A percentile compares a stretch with the other conserved stretches of the same genome.
Conservation (phyloP, 2,329 filamentous ascomycete species). For the Raffaelea albimanens region DNA sequence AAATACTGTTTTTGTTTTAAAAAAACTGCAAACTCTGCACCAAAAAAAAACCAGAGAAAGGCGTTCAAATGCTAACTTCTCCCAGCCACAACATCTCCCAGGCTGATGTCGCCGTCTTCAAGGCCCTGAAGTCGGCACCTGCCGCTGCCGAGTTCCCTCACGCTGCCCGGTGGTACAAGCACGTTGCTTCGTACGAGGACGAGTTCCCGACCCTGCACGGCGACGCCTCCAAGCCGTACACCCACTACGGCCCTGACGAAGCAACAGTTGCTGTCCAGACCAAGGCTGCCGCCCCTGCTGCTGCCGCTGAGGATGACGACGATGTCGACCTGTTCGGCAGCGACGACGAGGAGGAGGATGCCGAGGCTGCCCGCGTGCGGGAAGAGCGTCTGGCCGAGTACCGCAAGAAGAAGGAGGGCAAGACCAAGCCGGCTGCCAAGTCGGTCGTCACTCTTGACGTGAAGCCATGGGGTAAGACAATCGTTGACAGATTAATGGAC, state of each 20-base stretch:
- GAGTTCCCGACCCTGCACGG: constrained; percentile 88
- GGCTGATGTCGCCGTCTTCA: constrained; percentile 93
- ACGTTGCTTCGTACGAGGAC: constrained; percentile 85
- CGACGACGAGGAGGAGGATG: constrained; percentile 90
- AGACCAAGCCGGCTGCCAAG: constrained; percentile 88
- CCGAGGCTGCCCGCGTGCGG: constrained; percentile 72
- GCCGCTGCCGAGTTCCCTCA: constrained; percentile 82
- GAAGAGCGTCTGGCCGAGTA: constrained; percentile 90
- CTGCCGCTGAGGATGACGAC: constrained; percentile 62
- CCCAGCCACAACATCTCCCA: constrained; percentile 61
- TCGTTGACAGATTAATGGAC: background rate
- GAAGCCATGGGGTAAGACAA: constrained; percentile 88
- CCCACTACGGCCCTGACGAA: constrained; percentile 81
- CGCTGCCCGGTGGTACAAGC: constrained; percentile 97
- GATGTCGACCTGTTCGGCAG: constrained; percentile 90
- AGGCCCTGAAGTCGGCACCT: constrained; percentile 70
- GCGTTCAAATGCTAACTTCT: too few species aligned
- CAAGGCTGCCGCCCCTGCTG: constrained; percentile 74
- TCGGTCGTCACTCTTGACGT: constrained; percentile 92
- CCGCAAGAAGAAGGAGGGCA: constrained; percentile 92
- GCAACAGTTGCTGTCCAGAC: constrained; percentile 73
- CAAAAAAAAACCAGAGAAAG: background rate
- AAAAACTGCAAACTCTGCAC: background rate
- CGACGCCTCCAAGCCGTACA: constrained; percentile 81
- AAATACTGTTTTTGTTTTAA: background rate